phyloP scores from a whole-genome alignment of 2,329 filamentous ascomycete genomes.

The Neopestalotiopsis sp. region DNA sequence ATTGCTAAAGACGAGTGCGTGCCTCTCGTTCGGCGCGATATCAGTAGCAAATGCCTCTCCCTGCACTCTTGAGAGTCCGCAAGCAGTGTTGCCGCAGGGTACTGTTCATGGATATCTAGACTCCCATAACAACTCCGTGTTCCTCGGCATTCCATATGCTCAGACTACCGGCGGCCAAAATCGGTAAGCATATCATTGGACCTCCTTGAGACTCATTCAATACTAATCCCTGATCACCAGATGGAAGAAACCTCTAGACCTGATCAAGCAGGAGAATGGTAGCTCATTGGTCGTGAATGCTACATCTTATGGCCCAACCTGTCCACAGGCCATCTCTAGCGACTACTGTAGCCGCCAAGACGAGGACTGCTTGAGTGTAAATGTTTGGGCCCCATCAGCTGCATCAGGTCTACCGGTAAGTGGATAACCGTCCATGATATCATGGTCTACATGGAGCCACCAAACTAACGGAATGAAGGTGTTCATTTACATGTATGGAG shows the following conservation, averaged over 20 bases:
- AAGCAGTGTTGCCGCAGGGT: slow-evolving; percentile 33
- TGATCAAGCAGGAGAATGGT: too few species aligned
- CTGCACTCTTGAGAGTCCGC: neutral
- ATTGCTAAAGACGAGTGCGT: neutral
- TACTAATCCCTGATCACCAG: slow-evolving; percentile 17
- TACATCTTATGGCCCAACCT: slow-evolving; percentile 32
- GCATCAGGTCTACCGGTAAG: slow-evolving; percentile 35
- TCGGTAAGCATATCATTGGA: too few species aligned
- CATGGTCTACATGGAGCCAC: neutral
- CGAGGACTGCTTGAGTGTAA: slow-evolving; percentile 49
- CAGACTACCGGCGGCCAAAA: slow-evolving; percentile 44
- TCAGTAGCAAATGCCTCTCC: neutral
- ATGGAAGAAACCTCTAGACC: too few species aligned
- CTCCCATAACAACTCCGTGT: slow-evolving; percentile 38
- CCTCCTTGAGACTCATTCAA: slow-evolving; percentile 33
- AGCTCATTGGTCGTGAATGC: slow-evolving; percentile 27
- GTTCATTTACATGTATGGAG: slow-evolving; percentile 50
- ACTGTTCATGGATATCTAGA: slow-evolving; percentile 42
- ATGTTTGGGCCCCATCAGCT: slow-evolving; percentile 39
- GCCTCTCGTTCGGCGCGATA: slow-evolving; percentile 1
- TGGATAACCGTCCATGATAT: neutral
- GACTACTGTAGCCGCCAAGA: slow-evolving; percentile 30
- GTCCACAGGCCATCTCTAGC: slow-evolving; percentile 30
- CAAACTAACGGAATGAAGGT: slow-evolving; percentile 30
- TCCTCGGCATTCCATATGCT: slow-evolving; percentile 44